phyloP scores from a whole-genome alignment of 768 basidiomycete species.

The Dictyophora rubrovolvata region DNA sequence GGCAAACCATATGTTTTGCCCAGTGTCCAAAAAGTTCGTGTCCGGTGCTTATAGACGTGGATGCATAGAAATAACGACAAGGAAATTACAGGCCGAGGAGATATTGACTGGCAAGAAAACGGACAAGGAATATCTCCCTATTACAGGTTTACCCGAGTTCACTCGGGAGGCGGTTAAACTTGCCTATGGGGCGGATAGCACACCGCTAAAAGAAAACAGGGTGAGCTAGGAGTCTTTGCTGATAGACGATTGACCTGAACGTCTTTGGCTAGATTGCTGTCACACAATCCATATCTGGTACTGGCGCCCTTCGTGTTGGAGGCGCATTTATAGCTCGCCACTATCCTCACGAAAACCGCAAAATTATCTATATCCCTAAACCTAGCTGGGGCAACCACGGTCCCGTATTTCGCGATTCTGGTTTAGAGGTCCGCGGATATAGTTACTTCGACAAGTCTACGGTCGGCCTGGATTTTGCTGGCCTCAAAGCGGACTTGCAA shows the following conservation, averaged over 20 bases:
- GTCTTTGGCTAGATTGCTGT: constrained; percentile 51
- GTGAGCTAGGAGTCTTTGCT: constrained; percentile 33
- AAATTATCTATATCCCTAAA: constrained; percentile 80
- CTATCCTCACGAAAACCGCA: constrained; percentile 59
- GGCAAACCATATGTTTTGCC: constrained; percentile 93
- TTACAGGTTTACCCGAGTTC: constrained; percentile 82
- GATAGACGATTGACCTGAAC: background rate
- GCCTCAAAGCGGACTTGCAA: constrained; percentile 78
- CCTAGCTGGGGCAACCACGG: constrained; percentile 99
- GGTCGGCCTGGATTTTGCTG: constrained; percentile 85
- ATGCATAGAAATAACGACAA: constrained; percentile 7
- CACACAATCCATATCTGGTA: constrained; percentile 94
- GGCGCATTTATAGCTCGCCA: constrained; percentile 85
- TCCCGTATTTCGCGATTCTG: constrained; percentile 87
- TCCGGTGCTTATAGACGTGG: background rate
- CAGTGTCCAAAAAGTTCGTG: constrained; percentile 73
- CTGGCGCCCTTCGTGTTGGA: constrained; percentile 93
- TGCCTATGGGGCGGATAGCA: constrained; percentile 80
- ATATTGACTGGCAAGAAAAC: constrained; percentile 49
- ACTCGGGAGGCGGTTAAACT: constrained; percentile 80
- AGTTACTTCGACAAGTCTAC: constrained; percentile 91
- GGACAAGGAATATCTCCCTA: constrained; percentile 96
- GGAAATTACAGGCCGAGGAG: constrained; percentile 57
- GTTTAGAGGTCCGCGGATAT: constrained; percentile 86
- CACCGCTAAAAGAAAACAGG: constrained; percentile 57